Conservation (phyloP, 2,329 filamentous ascomycete genomes). For the Colletotrichum cordylinicola region DNA sequence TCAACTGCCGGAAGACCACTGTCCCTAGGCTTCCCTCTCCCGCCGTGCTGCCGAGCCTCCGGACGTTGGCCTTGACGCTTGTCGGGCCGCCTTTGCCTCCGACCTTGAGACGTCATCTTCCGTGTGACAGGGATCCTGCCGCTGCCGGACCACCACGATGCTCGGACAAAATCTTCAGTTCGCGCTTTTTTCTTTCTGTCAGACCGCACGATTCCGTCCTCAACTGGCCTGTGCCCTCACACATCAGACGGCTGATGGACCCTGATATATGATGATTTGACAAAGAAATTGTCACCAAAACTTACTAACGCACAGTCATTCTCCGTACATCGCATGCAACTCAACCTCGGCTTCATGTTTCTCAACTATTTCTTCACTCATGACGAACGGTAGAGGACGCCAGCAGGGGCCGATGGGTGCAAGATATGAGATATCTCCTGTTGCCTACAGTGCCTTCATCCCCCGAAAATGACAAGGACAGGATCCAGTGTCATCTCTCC, state of each 20-base stretch:
- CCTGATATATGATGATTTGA: neutral
- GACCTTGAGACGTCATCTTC: neutral
- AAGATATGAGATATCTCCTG: neutral
- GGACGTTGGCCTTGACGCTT: neutral
- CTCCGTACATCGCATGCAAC: neutral
- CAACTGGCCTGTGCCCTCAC: neutral
- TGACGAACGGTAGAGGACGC: neutral
- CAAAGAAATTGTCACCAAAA: neutral
- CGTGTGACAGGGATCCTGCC: neutral
- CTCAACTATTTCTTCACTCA: neutral
- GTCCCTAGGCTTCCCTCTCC: neutral
- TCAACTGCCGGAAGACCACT: neutral
- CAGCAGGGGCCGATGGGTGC: neutral
- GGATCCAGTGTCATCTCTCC: neutral
- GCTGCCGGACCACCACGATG: neutral
- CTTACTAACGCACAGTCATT: neutral
- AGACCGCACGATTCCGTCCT: neutral
- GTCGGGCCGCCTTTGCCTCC: neutral
- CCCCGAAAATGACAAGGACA: neutral
- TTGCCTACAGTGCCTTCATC: neutral
- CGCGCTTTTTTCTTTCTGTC: neutral
- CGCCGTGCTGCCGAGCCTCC: constrained; percentile 2
- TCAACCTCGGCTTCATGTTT: neutral
- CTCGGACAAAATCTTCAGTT: neutral
- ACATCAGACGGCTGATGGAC: neutral